Percentiles rank a stretch among this genome's conserved stretches.
Evolutionary conservation across 2,329 filamentous ascomycete species (phyloP).

Genomic region (Eutypa lata): DNA sequence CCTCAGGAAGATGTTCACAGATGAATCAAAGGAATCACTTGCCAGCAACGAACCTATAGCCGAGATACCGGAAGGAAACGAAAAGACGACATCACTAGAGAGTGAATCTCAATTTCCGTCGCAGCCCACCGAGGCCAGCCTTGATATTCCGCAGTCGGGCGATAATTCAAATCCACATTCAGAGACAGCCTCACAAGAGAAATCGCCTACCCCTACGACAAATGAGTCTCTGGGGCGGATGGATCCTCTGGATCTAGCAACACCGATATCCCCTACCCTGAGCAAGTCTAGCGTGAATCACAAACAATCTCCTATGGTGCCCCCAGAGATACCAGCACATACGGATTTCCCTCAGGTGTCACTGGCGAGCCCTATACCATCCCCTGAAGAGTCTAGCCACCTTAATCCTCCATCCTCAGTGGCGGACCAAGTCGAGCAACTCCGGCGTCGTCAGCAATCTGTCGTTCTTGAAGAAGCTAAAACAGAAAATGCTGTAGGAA

Average conservation of each 20-base stretch:
- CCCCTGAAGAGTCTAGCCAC: conserved; percentile 8
- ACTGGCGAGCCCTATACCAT: conserved; percentile 15
- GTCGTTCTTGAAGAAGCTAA: conserved; percentile 28
- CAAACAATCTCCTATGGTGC: conserved; percentile 7
- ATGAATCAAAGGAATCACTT: conserved; percentile 77
- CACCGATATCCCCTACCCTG: conserved; percentile 30
- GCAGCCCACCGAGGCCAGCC: conserved; percentile 14
- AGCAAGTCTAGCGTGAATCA: conserved; percentile 5
- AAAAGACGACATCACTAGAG: conserved; percentile 41
- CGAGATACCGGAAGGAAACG: conserved; percentile 51
- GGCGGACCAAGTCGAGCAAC: conserved; percentile 33
- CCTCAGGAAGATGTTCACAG: conserved; percentile 89
- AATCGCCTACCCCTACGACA: conserved; percentile 26
- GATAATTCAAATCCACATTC: conserved; percentile 7
- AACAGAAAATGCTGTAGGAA: conserved; percentile 12
- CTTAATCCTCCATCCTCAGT: conserved; percentile 17
- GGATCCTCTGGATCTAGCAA: conserved; percentile 49
- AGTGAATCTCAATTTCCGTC: conserved; percentile 15
- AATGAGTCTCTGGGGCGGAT: conserved; percentile 42
- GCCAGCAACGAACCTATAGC: conserved; percentile 64
- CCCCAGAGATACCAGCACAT: conserved; percentile 21
- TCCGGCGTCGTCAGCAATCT: conserved; percentile 47
- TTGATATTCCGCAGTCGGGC: conserved; percentile 14
- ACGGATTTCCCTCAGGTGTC: conserved; percentile 11
- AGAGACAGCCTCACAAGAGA: conserved; percentile 23